Base-by-base conservation (phyloP, 148 eudicot species). In the Nepenthes gracilis region DNA sequence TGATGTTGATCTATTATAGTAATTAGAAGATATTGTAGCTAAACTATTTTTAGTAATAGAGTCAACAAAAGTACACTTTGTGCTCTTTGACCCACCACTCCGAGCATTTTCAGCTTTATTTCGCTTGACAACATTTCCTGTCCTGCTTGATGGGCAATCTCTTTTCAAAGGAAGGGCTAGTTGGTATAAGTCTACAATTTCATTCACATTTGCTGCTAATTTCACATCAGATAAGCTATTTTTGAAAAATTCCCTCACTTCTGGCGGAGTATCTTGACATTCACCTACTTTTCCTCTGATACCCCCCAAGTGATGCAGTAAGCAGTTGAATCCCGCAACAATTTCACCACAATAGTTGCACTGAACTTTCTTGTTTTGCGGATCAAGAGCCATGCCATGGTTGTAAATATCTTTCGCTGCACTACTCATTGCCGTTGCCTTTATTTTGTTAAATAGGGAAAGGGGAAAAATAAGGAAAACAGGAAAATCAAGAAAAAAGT, bases 331-430 rank as follows among this genome's bases (percentile, higher is more conserved):
- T 33, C 86, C 84, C 15, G 77, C 59, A 38, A 83, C 72, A 15
- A 65, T 57, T 64, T 72, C 77, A 11, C 74, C 77, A 73, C 93
- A 83, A 36, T 83, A 72, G 51, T 67, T 70, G 63, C 93, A 86
- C 43, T 78, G 75, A 78, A 23, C 69, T 67, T 61, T 78, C 48
- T 43, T 71, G 58, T 70, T 72, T 2, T 36, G 33, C 1, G 65
- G 64, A 67, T 80, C 75, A 33, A 80, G 69, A 35, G 74, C 33
- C 73, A 56, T 75, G 13, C 93, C 86, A 69, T 86, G 84, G 37
- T 55, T 6, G 58, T 55, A 55, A 6, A 55, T 9, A 32, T 55
- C 57, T 54, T 5, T 4, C 4, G 57, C 14, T 9, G 14, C 58
- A 2, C 5, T 15, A 10, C 14, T 55, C 4, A 36, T 32, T 1